phyloP scores from a whole-genome alignment of 176 grass and related monocot genomes.

The Carex kokanica region DNA sequence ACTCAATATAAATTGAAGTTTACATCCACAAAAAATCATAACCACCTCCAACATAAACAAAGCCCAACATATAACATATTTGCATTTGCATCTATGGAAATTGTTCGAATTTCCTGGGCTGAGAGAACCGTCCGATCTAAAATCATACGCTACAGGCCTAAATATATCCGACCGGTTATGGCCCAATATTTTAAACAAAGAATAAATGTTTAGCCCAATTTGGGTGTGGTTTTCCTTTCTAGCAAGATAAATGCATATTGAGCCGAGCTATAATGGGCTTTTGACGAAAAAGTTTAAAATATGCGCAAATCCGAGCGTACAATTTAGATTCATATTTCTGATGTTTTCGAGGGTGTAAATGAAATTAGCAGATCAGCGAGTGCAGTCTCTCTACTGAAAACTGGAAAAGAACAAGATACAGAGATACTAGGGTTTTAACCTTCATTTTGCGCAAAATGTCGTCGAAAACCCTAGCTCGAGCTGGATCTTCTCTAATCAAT shows the following conservation, averaged over 20 bases:
- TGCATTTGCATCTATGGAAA: no score
- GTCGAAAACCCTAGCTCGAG: slow-evolving; percentile 56
- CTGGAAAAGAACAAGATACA: slow-evolving; percentile 16
- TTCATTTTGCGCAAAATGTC: slow-evolving; percentile 37
- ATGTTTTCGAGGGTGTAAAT: not conserved
- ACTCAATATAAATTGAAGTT: no score
- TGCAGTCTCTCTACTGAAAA: not conserved
- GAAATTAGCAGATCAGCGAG: not conserved
- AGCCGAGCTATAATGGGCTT: not conserved
- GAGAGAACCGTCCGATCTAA: no score
- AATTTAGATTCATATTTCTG: not conserved
- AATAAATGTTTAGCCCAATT: not conserved
- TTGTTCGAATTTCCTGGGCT: no score
- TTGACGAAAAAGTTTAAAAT: not conserved
- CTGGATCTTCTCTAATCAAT: slow-evolving; percentile 56
- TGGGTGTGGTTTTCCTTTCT: no score
- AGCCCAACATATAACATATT: no score
- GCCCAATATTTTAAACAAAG: not conserved
- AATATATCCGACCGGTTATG: no score
- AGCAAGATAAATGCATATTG: not conserved
- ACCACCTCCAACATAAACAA: no score
- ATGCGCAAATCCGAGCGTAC: not conserved
- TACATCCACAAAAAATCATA: no score
- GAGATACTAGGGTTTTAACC: slow-evolving; percentile 63
- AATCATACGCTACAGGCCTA: no score